Conservation (phyloP, 2,329 filamentous ascomycete genomes). For the Penicillium brevicompactum region DNA sequence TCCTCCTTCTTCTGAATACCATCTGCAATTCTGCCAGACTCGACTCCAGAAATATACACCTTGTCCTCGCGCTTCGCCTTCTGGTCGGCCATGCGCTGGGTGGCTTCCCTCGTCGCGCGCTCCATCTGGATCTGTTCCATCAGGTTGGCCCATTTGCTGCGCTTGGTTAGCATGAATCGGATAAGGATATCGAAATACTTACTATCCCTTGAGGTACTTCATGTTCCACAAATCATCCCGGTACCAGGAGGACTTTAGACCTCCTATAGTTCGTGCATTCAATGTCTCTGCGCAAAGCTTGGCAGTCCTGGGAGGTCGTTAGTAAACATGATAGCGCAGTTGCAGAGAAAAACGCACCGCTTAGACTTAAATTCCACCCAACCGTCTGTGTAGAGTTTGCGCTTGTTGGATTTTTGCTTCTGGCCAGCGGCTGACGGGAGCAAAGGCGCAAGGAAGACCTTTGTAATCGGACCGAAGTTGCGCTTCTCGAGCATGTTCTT, state of each 20-base stretch:
- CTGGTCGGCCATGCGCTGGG: slow-evolving; percentile 45
- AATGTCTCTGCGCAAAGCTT: slow-evolving; percentile 49
- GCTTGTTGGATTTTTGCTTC: slow-evolving; percentile 39
- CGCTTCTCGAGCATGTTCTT: slow-evolving; percentile 45
- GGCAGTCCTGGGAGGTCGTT: slow-evolving; percentile 24
- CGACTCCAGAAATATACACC: slow-evolving; percentile 45
- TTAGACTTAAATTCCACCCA: slow-evolving; percentile 53
- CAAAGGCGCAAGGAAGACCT: slow-evolving; percentile 47
- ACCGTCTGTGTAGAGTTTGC: slow-evolving; percentile 48
- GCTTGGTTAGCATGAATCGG: not conserved
- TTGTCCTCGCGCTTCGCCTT: slow-evolving; percentile 48
- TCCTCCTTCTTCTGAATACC: slow-evolving; percentile 49
- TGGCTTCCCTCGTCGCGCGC: slow-evolving; percentile 44
- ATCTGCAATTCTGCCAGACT: slow-evolving; percentile 43
- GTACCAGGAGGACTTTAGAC: slow-evolving; percentile 49
- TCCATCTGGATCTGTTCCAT: slow-evolving; percentile 49
- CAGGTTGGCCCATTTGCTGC: slow-evolving; percentile 44
- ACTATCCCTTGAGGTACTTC: slow-evolving; percentile 46
- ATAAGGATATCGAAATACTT: not conserved
- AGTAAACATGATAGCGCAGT: not conserved
- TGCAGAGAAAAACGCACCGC: slow-evolving; percentile 21
- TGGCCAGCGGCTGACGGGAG: slow-evolving; percentile 27
- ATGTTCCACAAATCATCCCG: slow-evolving; percentile 52
- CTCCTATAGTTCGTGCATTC: slow-evolving; percentile 47
- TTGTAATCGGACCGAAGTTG: slow-evolving; percentile 46